A percentile compares a stretch with the other conserved stretches of the same genome.
Conservation (phyloP, 1,139 yeast genomes). For the Arxiozyma slooffiae region DNA sequence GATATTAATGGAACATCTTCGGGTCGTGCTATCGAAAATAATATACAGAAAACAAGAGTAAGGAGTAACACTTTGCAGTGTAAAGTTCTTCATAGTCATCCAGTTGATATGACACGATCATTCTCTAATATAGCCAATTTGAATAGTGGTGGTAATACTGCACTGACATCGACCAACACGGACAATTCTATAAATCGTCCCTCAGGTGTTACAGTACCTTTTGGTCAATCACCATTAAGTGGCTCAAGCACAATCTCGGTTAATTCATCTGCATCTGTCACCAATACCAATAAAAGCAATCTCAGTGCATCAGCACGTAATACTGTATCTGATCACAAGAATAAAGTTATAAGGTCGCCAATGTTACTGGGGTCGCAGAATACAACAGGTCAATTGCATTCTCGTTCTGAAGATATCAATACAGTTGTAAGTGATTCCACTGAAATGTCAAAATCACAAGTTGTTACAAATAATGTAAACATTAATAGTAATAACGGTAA, state of each 20-base stretch:
- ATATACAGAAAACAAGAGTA: constrained; percentile 14
- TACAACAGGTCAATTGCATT: background rate
- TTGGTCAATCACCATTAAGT: constrained; percentile 5
- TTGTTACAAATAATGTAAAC: background rate
- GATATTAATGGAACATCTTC: background rate
- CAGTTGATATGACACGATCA: constrained; percentile 1
- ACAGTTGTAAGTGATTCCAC: background rate
- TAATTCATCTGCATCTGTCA: constrained; percentile 1
- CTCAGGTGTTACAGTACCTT: background rate
- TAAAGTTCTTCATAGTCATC: constrained; percentile 4
- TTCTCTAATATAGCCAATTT: background rate
- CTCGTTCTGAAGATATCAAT: background rate
- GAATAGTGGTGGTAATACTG: too few relatives aligned
- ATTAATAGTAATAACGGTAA: background rate
- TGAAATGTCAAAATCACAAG: background rate
- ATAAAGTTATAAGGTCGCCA: constrained; percentile 2
- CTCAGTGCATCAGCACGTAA: background rate
- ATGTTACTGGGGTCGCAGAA: constrained; percentile 1
- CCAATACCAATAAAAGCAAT: background rate
- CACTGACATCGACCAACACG: background rate
- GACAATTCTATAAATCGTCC: background rate
- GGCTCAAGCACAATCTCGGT: constrained; percentile 3
- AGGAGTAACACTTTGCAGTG: constrained; percentile 22
- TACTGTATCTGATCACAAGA: background rate
- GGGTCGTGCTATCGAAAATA: constrained; percentile 4